phyloP scores from a whole-genome alignment of 108 stramenopile genomes.

The Cyclotella sp. region DNA sequence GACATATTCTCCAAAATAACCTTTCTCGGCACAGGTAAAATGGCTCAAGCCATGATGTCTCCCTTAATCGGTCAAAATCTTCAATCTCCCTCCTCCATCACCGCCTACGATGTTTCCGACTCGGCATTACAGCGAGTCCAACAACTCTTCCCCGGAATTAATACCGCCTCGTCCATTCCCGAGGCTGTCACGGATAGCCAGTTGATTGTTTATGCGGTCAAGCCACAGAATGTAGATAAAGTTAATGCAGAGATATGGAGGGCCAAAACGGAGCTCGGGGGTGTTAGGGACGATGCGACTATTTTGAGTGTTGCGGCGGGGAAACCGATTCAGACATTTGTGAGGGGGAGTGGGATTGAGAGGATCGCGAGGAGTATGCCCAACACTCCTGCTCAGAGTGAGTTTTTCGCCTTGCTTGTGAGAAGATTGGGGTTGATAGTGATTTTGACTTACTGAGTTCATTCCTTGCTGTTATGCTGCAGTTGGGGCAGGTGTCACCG shows the following conservation, averaged over 20 bases:
- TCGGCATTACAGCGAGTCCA: conserved; percentile 51
- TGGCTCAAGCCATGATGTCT: conserved; percentile 92
- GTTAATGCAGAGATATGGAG: conserved; percentile 52
- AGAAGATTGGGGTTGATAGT: conserved; percentile 16
- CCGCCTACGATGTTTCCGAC: conserved; percentile 73
- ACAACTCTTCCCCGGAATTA: conserved; percentile 50
- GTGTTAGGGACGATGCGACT: conserved; percentile 57
- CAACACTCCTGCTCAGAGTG: conserved; percentile 88
- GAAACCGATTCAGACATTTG: conserved; percentile 55
- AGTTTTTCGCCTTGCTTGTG: conserved; percentile 36
- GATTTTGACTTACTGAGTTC: not conserved
- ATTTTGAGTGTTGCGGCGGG: conserved; percentile 74
- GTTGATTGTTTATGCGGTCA: conserved; percentile 86
- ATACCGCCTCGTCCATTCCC: conserved; percentile 57
- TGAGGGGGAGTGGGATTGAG: conserved; percentile 41
- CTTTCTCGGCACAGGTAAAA: conserved; percentile 94
- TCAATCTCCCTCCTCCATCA: conserved; percentile 64
- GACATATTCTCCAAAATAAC: conserved; percentile 73
- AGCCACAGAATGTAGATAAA: conserved; percentile 89
- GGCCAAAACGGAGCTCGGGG: conserved; percentile 15
- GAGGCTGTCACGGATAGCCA: conserved; percentile 73
- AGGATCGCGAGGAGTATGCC: conserved; percentile 94
- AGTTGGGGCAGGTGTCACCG: conserved; percentile 83
- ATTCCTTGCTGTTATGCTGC: not conserved
- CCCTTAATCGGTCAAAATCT: conserved; percentile 73